Base-by-base conservation (phyloP, 106 monocot genomes). In the Phalaenopsis aphrodite region DNA sequence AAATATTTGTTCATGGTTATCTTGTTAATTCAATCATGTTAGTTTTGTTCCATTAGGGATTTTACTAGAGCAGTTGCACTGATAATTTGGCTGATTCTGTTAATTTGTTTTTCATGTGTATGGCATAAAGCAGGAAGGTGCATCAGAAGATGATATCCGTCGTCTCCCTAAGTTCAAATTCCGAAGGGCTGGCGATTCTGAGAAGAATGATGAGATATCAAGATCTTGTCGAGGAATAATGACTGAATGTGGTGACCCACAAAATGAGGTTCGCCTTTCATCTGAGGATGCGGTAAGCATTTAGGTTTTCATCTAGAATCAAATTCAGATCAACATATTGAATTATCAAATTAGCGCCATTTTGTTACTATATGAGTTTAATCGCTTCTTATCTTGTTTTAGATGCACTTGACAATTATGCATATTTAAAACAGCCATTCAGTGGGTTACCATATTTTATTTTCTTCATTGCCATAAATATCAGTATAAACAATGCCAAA, bases 101-200 rank as follows among this genome's bases (percentile, higher is more conserved):
- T 30, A 30, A 30, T 30, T 30, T 30, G 30, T 30, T 23, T 74
- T 76, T 76, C 12, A 24, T 42, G 64, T 81, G 42, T 81, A 12
- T 49, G 38, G n/a, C 56, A 42, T 78, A 72, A 80, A 84, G 73
- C 87, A 87, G 87, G 83, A 81, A 84, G 87, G 83, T 75, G 84
- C 87, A 77, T 81, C 87, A 37, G 87, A 87, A 55, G 84, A 81
- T 73, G 87, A 81, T 55, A 81, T 87, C 46, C 78, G 65, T 10
- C 80, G 84, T 74, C 84, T 86, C 56, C 86, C 83, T 1, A 86
- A 80, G 38, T 86, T 83, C 77, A 86, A 83, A 77, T 86, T 86
- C 36, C 41, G 80, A 58, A 86, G 79, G 39, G 56, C 56, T 2
- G 77, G 46, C 43, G 83, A 80, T 80, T 42, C 21, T 83, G 86